phyloP scores from a whole-genome alignment of 1,139 yeast genomes.

The Candida sp. region DNA sequence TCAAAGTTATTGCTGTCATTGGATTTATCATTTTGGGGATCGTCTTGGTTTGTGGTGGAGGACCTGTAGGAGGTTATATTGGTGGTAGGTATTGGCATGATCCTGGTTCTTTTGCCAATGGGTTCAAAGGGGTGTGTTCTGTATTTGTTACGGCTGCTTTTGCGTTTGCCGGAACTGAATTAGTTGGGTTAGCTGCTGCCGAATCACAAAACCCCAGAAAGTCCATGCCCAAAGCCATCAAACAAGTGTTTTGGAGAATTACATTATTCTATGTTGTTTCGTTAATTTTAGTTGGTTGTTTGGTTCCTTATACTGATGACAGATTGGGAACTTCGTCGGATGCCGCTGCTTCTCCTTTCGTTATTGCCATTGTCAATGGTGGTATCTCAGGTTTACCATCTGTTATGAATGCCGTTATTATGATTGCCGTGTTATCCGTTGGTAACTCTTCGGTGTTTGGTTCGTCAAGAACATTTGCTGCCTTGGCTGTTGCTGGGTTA shows the following conservation, averaged over 20 bases:
- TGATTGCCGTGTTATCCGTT: slow-evolving; percentile 46
- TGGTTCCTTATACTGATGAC: slow-evolving; percentile 36
- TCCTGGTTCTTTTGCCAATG: slow-evolving; percentile 67
- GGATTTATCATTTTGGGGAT: slow-evolving; percentile 76
- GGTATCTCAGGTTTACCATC: slow-evolving; percentile 44
- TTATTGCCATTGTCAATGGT: slow-evolving; percentile 40
- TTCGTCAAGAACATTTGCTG: slow-evolving; percentile 77
- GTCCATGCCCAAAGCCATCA: slow-evolving; percentile 41
- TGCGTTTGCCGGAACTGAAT: slow-evolving; percentile 47
- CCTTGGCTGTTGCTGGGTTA: slow-evolving; percentile 77
- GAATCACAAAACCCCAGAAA: slow-evolving; percentile 39
- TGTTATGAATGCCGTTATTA: slow-evolving; percentile 47
- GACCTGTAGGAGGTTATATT: slow-evolving; percentile 44
- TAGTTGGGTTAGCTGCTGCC: slow-evolving; percentile 46
- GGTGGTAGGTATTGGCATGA: slow-evolving; percentile 58
- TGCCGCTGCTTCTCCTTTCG: slow-evolving; percentile 48
- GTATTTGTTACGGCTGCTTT: slow-evolving; percentile 46
- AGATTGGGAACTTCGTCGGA: slow-evolving; percentile 33
- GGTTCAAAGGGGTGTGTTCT: slow-evolving; percentile 54
- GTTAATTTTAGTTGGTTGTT: slow-evolving; percentile 40
- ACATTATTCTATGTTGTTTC: slow-evolving; percentile 42
- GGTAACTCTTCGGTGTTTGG: slow-evolving; percentile 62
- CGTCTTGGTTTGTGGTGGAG: slow-evolving; percentile 66
- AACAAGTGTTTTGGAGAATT: slow-evolving; percentile 48
- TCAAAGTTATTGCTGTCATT: slow-evolving; percentile 60